Base-by-base conservation (phyloP, 768 basidiomycete genomes). In the Rhizopogon rudus region DNA sequence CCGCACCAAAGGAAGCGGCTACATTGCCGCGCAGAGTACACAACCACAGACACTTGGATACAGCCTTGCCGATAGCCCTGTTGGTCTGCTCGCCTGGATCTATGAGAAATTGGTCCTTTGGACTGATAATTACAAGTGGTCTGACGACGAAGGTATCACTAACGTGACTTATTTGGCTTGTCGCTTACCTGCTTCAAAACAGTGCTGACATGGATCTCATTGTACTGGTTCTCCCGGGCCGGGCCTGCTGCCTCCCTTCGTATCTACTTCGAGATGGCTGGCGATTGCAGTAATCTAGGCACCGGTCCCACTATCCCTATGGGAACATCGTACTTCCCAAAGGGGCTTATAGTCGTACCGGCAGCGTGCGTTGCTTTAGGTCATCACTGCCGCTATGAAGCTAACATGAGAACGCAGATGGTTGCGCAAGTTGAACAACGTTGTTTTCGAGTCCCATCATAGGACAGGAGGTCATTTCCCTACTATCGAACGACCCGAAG, bases 141-240 rank as follows among this genome's bases (percentile, higher is more conserved):
- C 72, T 10, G 80, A 81, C 45, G 82, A 84, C 28, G 80, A 84
- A 68, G 72, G 84, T 61, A n/a, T 77, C n/a, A 1, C 63, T 14
- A 0, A 2, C 12, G 10, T 40, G 14, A 8, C 3, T 6, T 22
- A 12, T 29, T 22, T 3, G 6, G 7, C 4, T 29, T 33, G 10
- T 17, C 12, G 17, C 44, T 6, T n/a, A 22, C n/a, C 14, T 22
- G 28, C 12, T 22, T 39, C 57, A 65, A 17, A 61, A 13, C 53
- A 83, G 83, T 84, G 1, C 60, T 86, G 31, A 82, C 80, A 0
- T 86, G 83, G 82, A 64, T 82, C 20, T 83, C 81, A 2, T 71
- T 82, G 10, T 83, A 79, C 61, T 79, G 74, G 72, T 83, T 85
- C 66, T 84, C 82, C 6, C 75, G 77, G 9, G 73, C 77, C 0